Evolutionary conservation across 2,329 filamentous ascomycete species (phyloP), one percentile per base, ranked within the genome.

Genomic region (Stachybotrys chartarum): DNA sequence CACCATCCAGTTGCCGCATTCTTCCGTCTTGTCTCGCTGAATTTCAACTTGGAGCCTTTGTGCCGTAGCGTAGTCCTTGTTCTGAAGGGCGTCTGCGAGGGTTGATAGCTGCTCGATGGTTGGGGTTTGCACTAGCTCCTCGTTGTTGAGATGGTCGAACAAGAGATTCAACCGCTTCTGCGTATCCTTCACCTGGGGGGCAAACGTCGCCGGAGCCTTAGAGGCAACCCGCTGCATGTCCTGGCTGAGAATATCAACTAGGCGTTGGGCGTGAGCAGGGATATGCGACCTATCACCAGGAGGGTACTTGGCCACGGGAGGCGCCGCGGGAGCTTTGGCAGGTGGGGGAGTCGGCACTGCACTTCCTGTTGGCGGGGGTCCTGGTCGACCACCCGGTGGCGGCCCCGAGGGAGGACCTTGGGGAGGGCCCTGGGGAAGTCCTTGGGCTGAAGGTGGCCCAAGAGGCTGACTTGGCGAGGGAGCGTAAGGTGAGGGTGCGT

Each of bases 121-220:
- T 65, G 89, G 86, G 1, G 88, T 83, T 74, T 88, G 89, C 54
- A 97, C 78, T 46, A 97, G 78, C 66, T 97, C 92, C 66, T 92
- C 88, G 62, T 97, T 97, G 79, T 97, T 99, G 50, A 99, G 79
- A 70, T 97, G 91, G 68, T 99, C 93, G 69, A 97, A 97, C n/a
- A 99, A 78, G 52, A 97, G 86, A 64, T 89, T 90, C 57, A 99
- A 80, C 31, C 94, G 86, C 75, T 96, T 96, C 70, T 96, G 90
- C 2, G 92, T 94, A 69, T 97, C 94, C 64, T 91, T 89, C 18
- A 99, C 91, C 69, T 97, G 92, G 14, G 86, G 81, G 59, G 90
- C 87, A 75, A 94, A 97, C 16, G 87, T 86, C n/a, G 87, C 78
- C 17, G 94, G 94, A 1, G 94, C 94, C 62, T 90, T 88, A 35